Conservation (phyloP, 2,329 filamentous ascomycete species). For the Achaetomium macrosporum region DNA sequence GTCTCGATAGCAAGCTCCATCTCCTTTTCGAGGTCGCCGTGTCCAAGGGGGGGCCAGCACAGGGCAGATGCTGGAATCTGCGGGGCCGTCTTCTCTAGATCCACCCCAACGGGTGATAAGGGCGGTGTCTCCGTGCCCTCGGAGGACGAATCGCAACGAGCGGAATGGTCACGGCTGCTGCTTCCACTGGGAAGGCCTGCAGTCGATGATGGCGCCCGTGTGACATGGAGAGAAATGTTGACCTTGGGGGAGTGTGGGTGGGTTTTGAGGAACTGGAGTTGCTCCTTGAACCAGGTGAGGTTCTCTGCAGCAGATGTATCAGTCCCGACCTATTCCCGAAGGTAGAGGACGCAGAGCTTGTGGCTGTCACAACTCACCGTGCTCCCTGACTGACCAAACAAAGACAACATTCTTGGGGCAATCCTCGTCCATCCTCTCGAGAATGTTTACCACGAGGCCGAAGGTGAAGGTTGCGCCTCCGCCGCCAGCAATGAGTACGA, state of each 20-base stretch:
- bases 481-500: conserved; percentile 56
- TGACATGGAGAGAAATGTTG: conserved; percentile 36
- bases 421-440: conserved; percentile 36
- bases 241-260: conserved; percentile 36
- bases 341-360: not conserved
- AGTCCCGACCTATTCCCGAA: not conserved
- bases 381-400: conserved; percentile 43
- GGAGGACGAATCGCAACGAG: conserved; percentile 16
- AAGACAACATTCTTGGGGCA: conserved; percentile 39
- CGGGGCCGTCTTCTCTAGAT: conserved; percentile 13
- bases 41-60: not conserved
- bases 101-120: conserved; percentile 14
- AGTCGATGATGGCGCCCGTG: conserved; percentile 22
- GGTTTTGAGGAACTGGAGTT: conserved; percentile 34
- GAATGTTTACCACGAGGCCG: conserved; percentile 41
- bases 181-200: conserved; percentile 1
- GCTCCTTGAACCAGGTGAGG: conserved; percentile 28
- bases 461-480: conserved; percentile 56
- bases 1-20: conserved; percentile 16
- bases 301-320: conserved; percentile 22
- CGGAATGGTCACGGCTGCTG: not conserved
- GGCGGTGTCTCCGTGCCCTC: conserved; percentile 15
- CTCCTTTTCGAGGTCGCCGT: conserved; percentile 22
- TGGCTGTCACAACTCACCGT: conserved; percentile 33
- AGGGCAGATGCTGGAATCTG: conserved; percentile 2